These are phyloP conservation scores for Aspergillus niger DNA, from an alignment of 2,329 filamentous ascomycete genomes.

Conservation along the genomic window DNA sequence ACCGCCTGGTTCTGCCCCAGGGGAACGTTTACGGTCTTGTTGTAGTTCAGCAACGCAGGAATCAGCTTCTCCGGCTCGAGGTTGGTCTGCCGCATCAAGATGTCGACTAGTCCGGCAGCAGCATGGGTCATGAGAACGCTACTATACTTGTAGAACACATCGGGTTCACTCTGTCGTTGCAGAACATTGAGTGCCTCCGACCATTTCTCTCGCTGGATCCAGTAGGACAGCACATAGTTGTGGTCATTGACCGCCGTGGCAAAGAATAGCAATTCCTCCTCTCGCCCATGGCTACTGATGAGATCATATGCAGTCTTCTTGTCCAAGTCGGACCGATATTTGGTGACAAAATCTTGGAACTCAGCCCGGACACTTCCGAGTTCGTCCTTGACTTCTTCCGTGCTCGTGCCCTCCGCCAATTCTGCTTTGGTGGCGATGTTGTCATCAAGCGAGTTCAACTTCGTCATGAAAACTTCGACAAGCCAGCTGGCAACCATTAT, in stretches of 20 bases:
- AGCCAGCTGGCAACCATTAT: constrained; percentile 96
- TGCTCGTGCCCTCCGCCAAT: constrained; percentile 69
- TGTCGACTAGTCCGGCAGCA: constrained; percentile 84
- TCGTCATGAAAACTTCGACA: constrained; percentile 94
- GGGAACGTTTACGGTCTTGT: constrained; percentile 67
- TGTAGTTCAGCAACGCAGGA: constrained; percentile 91
- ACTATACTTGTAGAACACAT: constrained; percentile 95
- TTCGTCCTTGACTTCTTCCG: constrained; percentile 67
- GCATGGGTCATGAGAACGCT: constrained; percentile 93
- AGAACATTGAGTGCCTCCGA: constrained; percentile 80
- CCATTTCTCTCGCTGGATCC: constrained; percentile 96
- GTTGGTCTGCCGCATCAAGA: constrained; percentile 87
- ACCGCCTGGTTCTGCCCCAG: constrained; percentile 84
- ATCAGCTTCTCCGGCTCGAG: constrained; percentile 86
- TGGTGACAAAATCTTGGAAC: constrained; percentile 83
- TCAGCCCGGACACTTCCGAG: constrained; percentile 72
- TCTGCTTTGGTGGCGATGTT: constrained; percentile 88
- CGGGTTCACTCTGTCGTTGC: constrained; percentile 87
- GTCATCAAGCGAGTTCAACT: constrained; percentile 91
- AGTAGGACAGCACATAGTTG: constrained; percentile 93
- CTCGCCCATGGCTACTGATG: constrained; percentile 90
- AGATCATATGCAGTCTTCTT: constrained; percentile 92
- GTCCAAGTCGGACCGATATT: constrained; percentile 85
- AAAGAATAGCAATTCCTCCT: constrained; percentile 89
- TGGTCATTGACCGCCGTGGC: constrained; percentile 87